A percentile compares a stretch with the other conserved stretches of the same genome.
phyloP scores from a whole-genome alignment of 805 yeast genomes.

The Ogataea parapolymorpha region DNA sequence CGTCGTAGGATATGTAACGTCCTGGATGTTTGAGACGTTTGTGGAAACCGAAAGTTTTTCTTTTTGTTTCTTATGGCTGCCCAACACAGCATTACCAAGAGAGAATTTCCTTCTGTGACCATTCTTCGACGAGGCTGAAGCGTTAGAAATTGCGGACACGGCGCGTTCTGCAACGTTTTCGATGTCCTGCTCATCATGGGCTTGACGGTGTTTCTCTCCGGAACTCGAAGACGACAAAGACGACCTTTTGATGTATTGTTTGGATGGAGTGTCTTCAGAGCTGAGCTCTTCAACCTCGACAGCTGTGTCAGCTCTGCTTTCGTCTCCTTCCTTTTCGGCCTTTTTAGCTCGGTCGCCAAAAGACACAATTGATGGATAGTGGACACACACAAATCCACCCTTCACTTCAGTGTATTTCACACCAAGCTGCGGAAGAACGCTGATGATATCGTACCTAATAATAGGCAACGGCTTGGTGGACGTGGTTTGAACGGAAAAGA shows the following conservation, averaged over 20 bases:
- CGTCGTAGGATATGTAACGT: slow-evolving; percentile 39
- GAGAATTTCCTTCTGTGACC: slow-evolving; percentile 62
- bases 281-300: slow-evolving; percentile 14
- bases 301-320: slow-evolving; percentile 17
- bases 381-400: slow-evolving; percentile 89
- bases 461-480: slow-evolving; percentile 89
- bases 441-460: slow-evolving; percentile 78
- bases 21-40: slow-evolving; percentile 41
- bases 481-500: slow-evolving; percentile 91
- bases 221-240: slow-evolving; percentile 23
- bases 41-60: slow-evolving; percentile 34
- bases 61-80: slow-evolving; percentile 50
- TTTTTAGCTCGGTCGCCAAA: slow-evolving; percentile 3
- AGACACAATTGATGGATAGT: slow-evolving; percentile 46
- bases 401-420: slow-evolving; percentile 84
- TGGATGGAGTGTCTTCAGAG: slow-evolving; percentile 20
- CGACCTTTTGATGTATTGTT: slow-evolving; percentile 15
- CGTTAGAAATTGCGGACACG: slow-evolving; percentile 25
- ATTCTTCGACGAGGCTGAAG: slow-evolving; percentile 33
- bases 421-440: slow-evolving; percentile 69
- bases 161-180: slow-evolving; percentile 20
- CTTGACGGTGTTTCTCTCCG: slow-evolving; percentile 12
- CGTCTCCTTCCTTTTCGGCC: slow-evolving; percentile 18
- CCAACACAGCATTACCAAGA: slow-evolving; percentile 53
- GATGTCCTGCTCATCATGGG: slow-evolving; percentile 14